A percentile compares a stretch with the other conserved stretches of the same genome.
Evolutionary conservation across 805 yeast species (phyloP).

Genomic region (Hanseniaspora occidentalis): DNA sequence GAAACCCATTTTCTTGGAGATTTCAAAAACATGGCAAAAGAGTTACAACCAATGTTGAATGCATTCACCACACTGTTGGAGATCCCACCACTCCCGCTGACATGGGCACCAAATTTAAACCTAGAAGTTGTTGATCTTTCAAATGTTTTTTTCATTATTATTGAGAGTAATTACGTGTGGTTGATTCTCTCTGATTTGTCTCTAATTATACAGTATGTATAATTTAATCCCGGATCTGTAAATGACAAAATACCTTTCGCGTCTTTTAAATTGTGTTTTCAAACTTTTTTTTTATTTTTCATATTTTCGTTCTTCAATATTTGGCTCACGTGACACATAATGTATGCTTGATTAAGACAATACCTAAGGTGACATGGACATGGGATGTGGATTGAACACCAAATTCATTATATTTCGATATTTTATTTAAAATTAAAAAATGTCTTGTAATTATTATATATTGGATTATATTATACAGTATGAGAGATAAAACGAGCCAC

Average conservation of each 20-base stretch:
- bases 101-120: slow-evolving; percentile 80
- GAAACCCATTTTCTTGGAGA: slow-evolving; percentile 88
- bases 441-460: too few relatives aligned
- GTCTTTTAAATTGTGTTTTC: slow-evolving; percentile 1
- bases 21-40: slow-evolving; percentile 84
- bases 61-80: slow-evolving; percentile 56
- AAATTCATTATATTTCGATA: too few relatives aligned
- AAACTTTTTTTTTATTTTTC: too few relatives aligned
- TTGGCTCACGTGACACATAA: too few relatives aligned
- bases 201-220: too few relatives aligned
- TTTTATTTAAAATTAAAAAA: too few relatives aligned
- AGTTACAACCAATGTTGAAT: slow-evolving; percentile 42
- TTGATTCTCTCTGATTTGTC: not conserved
- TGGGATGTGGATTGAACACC: too few relatives aligned
- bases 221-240: not conserved
- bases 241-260: not conserved
- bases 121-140: slow-evolving; percentile 31
- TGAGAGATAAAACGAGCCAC: not conserved
- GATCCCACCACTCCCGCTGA: slow-evolving; percentile 69
- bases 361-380: too few relatives aligned
- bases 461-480: too few relatives aligned
- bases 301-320: too few relatives aligned
- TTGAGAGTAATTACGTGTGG: not conserved
- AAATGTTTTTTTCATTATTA: slow-evolving; percentile 17
- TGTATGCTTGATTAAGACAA: too few relatives aligned